Base-by-base conservation (phyloP, 306 rosid species). In the Biancaea sappan region DNA sequence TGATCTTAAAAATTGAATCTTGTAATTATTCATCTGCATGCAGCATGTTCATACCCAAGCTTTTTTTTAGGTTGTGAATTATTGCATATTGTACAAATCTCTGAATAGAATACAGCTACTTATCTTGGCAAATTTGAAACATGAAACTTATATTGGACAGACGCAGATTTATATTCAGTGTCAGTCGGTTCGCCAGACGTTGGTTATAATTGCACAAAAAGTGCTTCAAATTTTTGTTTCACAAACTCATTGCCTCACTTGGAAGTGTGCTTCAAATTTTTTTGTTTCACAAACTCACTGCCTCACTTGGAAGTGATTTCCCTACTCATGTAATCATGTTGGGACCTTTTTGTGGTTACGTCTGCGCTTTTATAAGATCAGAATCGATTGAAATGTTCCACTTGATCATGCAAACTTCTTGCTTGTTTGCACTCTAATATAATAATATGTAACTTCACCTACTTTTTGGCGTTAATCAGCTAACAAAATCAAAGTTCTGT, bases 11-110 rank as follows among this genome's bases (percentile, higher is more conserved):
- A 78, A 75, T 24, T 62, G 25, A 80, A 78, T 77, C 78, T 69
- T 90, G 99, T 92, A 92, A 90, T 81, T 94, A 94, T 81, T 85
- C 92, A 83, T 84, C 87, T 87, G 89, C 94, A 35, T 35, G 56
- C 88, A 81, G 82, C 88, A 81, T 75, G 85, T 48, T 84, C 93
- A 80, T 80, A 22, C 78, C 79, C 74, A 22, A 61, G 51, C 64
- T 75, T 71, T 44, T 66, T 66, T 77, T 41, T 48, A 87, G 88
- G 89, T 81, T 87, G 87, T 87, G 79, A 83, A 86, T 82, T 88
- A 84, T 58, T 82, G 82, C 80, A 81, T 83, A 80, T 73, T 90
- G 96, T 86, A 90, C 92, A 90, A 87, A 84, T 65, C 77, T 43
- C 46, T 52, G 69, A 78, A 71, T 78, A 76, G 79, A 86, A 78